Base-by-base conservation (phyloP, 2,329 filamentous ascomycete genomes). In the Lachnellula arida region DNA sequence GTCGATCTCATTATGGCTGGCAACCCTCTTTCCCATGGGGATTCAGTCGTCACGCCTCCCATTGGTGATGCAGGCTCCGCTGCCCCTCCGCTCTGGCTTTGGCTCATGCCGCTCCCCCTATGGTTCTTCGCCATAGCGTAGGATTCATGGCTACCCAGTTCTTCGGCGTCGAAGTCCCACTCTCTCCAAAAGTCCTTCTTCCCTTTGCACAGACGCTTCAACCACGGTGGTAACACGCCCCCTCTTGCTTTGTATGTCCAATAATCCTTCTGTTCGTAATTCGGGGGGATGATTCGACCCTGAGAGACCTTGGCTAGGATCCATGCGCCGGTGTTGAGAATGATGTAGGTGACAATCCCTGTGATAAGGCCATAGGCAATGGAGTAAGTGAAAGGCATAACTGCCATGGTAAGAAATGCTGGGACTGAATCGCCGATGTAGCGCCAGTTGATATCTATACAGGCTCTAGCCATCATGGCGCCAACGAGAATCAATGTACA, bases 331-430 rank as follows among this genome's bases (percentile, higher is more conserved):
- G 78, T 81, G 73, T 96, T 95, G 73, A 96, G 80, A 60, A 88
- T 68, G 46, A 87, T 86, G 72, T 95, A 95, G 40, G 83, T 84
- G 66, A 86, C 78, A 65, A 95, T 87, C 51, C 90, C 89, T 1
- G 66, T 88, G 64, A 95, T 95, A 15, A 96, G 78, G 48, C 91
- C 91, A 67, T 95, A 89, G 12, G 91, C 89, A 67, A 95, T 94
- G 42, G 85, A 89, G 76, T 94, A 96, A 1, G 88, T 91, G 73
- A 95, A 94, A 0, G 91, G 90, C 91, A 96, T 95, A 58, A 92
- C 75, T 55, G 86, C 84, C 60, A 96, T 87, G 50, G 88, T 91
- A 37, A 95, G 76, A 74, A 95, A 95, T 3, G 91, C 89, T 0
- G 91, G 91, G 23, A 95, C 79, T 1, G 89, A 86, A 70, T 96